Base-by-base conservation (phyloP, 257 asterid genomes). In the Plectranthus barbatus region DNA sequence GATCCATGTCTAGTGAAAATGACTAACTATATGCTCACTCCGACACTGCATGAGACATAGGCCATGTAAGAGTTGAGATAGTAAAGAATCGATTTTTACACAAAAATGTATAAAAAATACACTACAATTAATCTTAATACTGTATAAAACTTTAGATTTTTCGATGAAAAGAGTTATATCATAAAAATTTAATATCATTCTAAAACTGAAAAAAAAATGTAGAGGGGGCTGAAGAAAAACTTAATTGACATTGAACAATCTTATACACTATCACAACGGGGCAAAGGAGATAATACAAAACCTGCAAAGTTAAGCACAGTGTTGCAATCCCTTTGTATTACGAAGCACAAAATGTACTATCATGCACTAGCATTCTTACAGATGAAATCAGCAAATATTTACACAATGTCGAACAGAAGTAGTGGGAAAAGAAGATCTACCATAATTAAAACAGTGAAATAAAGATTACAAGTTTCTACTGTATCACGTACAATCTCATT, bases 1-100 rank as follows among this genome's bases (percentile, higher is more conserved):
- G 81, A 62, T 83, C 82, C 86, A 80, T 83, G 59, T 37, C 46
- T 29, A 19, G 36, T 13, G 33, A 60, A 18, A 36, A 50, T 36
- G 21, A 24, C 49, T 39, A 7, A 60, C 29, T 18, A 41, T 67
- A 9, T 37, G 45, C 57, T 77, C 75, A 76, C 47, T 50, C 15
- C n/a, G 20, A 17, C 36, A 14, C 78, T 60, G 69, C 36, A 62
- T 10, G 15, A 56, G 50, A 19, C 53, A 29, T 24, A 9, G 11
- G 44, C 18, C 46, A 19, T 1, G 3, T 62, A 46, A 45, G 19
- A 36, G 50, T 58, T 54, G 20, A 19, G 54, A 41, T 54, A 44
- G 34, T 53, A 50, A 34, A 12, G 34, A 20, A 14, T 34, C 47
- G 9, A 31, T 48, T 11, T n/a, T n/a, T 7, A 18, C 7, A 45